These are phyloP conservation scores for Jaenimonas drosophilae DNA, from an alignment of 208 protist genomes.

Conservation along the genomic window DNA sequence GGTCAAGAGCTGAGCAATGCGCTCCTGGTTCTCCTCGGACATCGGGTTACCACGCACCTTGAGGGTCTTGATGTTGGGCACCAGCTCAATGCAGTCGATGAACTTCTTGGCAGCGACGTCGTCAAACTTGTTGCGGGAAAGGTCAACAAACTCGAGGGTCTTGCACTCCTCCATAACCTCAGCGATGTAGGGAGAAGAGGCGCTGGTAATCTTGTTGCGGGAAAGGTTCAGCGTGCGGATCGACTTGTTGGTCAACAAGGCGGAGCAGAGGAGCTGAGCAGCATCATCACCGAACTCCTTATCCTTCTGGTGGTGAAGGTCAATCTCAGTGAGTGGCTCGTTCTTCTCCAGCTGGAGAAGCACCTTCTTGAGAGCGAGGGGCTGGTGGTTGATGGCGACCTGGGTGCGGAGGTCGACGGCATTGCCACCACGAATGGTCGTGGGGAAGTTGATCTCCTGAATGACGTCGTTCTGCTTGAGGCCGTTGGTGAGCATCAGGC, in stretches of 20 bases:
- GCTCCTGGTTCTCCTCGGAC: conserved; percentile 16
- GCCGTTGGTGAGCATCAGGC: conserved; percentile 13
- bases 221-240: conserved; percentile 44
- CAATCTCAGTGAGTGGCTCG: conserved; percentile 28
- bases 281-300: conserved; percentile 38
- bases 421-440: background rate
- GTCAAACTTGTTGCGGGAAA: conserved; percentile 70
- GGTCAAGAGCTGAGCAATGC: conserved; percentile 44
- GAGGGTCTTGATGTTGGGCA: conserved; percentile 31
- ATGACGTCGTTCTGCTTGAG: conserved; percentile 29
- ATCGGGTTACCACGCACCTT: conserved; percentile 46
- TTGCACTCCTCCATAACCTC: conserved; percentile 47
- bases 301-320: conserved; percentile 28
- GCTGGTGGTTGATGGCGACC: conserved; percentile 62
- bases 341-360: conserved; percentile 40
- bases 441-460: conserved; percentile 6
- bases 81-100: conserved; percentile 22
- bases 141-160: conserved; percentile 34
- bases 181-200: conserved; percentile 33
- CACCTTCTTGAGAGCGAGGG: conserved; percentile 40
- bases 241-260: conserved; percentile 30
- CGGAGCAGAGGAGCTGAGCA: conserved; percentile 39
- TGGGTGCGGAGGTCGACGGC: conserved; percentile 25
- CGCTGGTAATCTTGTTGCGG: conserved; percentile 55
- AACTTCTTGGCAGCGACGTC: conserved; percentile 38